Evolutionary conservation across 306 rosid genomes (phyloP), one percentile per base, ranked within the genome.

Genomic region (Urtica urens): DNA sequence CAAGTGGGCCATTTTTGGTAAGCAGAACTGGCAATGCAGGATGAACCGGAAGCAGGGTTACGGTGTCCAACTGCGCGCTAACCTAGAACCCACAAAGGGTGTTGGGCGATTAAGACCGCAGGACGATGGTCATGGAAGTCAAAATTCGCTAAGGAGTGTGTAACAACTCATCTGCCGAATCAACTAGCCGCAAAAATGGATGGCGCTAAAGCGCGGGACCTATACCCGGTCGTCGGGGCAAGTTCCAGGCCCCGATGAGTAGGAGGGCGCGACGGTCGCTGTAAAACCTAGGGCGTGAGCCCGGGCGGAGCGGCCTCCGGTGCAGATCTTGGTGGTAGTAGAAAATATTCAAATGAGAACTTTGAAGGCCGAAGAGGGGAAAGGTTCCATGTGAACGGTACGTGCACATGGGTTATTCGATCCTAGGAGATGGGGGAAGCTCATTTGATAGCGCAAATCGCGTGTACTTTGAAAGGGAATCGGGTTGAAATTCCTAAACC

Each of bases 161-260:
- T 60, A 60, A 61, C 67, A 61, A 51, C 53, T 59, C 56, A 48
- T 29, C 38, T 59, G 49, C 38, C 38, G 38, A 59, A 59, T 59
- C 39, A 58, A 59, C 56, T 59, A 59, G 49, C 38, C 55, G 23
- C 15, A 11, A 48, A 59, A 59, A 25, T 48, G 48, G 39, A 59
- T 59, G 64, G 48, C 49, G 49, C 28, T 59, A 4, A 59, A 59
- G 56, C 43, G 44, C 53, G 14, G 23, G 42, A 45, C 28, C 49
- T 45, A 21, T 23, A 45, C 50, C 30, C 15, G 16, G 50, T 18
- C 27, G 30, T 45, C 35, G 27, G 21, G 52, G 37, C 23, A 38
- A 39, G 49, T 2, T 38, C 50, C 27, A 40, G 15, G 53, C 54
- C 63, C 35, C 45, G 46, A 58, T 46, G 45, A 20, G 63, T 58